Evolutionary conservation across 352 stramenopile species (phyloP), one percentile per base, ranked within the genome.

Genomic region (Plasmopara muralis): DNA sequence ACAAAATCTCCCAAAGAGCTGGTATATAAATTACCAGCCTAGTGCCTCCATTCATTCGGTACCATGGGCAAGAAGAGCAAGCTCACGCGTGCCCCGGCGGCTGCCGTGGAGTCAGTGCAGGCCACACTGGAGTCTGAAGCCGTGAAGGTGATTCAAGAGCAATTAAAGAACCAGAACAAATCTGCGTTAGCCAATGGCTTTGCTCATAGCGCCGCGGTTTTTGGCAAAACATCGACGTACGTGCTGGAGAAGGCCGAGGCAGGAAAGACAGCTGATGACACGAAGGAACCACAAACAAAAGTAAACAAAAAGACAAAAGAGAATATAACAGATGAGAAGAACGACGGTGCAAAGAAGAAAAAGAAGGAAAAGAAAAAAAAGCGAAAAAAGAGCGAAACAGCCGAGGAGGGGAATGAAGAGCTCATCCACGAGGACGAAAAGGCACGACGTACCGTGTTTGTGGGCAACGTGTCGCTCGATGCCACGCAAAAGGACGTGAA

Each of bases 401-500:
- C 57, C 14, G 30, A 62, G 28, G 29, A 58, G 38, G 53, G 59
- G 25, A 20, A 58, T 34, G 53, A 75, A 38, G 62, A 67, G 15
- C 57, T 16, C 18, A 51, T 52, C 6, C 52, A 40, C 9, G 68
- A 79, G n/a, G 61, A 76, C 30, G 72, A 81, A n/a, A 92, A 93
- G 57, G 66, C 57, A 14, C 60, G 62, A n/a, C 82, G 87, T 29
- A 96, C 86, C 0, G 69, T 97, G 12, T 97, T 97, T 54, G 87
- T 97, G 14, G 89, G 89, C 54, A 97, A 97, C 58, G 71, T 97
- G 39, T 95, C 89, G 38, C 68, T 95, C 7, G 85, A 86, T 33
- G 78, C 85, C 44, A 90, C 78, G 18, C 56, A 71, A 31, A 93
- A 90, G 46, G 74, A 89, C 44, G 46, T 97, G 10, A 83, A 83